A percentile compares a stretch with the other conserved stretches of the same genome.
Conservation (phyloP, 441 rosid genomes). For the Eruca vesicaria region DNA sequence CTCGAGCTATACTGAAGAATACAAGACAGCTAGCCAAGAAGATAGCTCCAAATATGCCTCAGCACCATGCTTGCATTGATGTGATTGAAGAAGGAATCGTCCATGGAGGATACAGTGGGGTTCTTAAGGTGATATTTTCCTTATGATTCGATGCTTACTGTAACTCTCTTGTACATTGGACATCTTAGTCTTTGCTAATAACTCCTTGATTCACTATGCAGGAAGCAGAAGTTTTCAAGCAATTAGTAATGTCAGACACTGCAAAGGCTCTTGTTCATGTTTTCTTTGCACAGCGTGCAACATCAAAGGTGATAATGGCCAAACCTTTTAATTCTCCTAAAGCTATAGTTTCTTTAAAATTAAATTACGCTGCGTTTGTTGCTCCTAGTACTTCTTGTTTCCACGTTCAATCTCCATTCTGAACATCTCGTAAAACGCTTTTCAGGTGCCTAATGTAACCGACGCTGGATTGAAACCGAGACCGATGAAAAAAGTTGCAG, state of each 20-base stretch:
- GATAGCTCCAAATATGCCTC: slow-evolving; percentile 82
- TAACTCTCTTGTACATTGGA: neutral
- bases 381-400: slow-evolving; percentile 1
- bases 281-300: slow-evolving; percentile 81
- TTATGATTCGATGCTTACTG: neutral
- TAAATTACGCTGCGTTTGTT: neutral
- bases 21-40: slow-evolving; percentile 73
- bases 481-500: slow-evolving; percentile 76
- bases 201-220: slow-evolving; percentile 37
- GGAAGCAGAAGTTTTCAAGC: slow-evolving; percentile 83
- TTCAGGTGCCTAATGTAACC: slow-evolving; percentile 86
- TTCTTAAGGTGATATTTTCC: slow-evolving; percentile 61
- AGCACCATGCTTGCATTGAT: slow-evolving; percentile 82
- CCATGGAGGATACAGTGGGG: slow-evolving; percentile 91
- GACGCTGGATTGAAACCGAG: slow-evolving; percentile 87
- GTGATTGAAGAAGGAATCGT: slow-evolving; percentile 88
- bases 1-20: slow-evolving; percentile 55
- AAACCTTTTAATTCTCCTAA: neutral
- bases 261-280: slow-evolving; percentile 84
- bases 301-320: slow-evolving; percentile 62
- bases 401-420: slow-evolving; percentile 14
- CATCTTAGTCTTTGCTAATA: neutral
- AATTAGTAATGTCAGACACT: slow-evolving; percentile 71
- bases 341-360: neutral
- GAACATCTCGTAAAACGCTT: slow-evolving; percentile 8